Conservation (phyloP, 768 basidiomycete species). For the Arthromyces matolae region DNA sequence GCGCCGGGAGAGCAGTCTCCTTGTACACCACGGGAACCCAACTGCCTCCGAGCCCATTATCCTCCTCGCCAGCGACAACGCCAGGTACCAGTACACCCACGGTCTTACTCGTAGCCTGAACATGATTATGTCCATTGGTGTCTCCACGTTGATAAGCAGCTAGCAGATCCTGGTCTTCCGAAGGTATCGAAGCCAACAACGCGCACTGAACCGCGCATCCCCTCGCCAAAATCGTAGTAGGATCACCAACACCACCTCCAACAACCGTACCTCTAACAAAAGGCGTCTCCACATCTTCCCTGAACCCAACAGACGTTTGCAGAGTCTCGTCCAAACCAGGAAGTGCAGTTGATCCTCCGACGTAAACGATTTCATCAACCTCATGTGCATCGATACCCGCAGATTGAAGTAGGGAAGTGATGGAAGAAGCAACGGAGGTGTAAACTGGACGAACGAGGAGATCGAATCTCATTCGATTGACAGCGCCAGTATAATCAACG, state of each 20-base stretch:
- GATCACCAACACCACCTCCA: slow-evolving; percentile 73
- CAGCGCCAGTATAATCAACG: slow-evolving; percentile 68
- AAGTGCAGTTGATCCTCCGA: slow-evolving; percentile 70
- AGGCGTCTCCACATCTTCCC: slow-evolving; percentile 59
- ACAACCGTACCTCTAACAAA: slow-evolving; percentile 64
- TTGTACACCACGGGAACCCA: slow-evolving; percentile 66
- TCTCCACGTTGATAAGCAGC: slow-evolving; percentile 42
- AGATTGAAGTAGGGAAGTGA: slow-evolving; percentile 47
- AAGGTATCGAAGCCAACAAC: slow-evolving; percentile 47
- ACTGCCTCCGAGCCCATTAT: slow-evolving; percentile 51
- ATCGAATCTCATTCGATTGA: slow-evolving; percentile 59
- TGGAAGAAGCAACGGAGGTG: slow-evolving; percentile 46
- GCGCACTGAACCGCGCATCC: slow-evolving; percentile 78
- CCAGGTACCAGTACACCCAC: slow-evolving; percentile 67
- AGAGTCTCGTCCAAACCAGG: slow-evolving; percentile 70
- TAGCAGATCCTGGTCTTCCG: slow-evolving; percentile 45
- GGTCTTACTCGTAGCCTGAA: slow-evolving; percentile 57
- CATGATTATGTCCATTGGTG: no score
- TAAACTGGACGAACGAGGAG: slow-evolving; percentile 62
- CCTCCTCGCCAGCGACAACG: slow-evolving; percentile 50
- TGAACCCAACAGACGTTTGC: slow-evolving; percentile 45
- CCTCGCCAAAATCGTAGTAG: slow-evolving; percentile 70
- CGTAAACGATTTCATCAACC: slow-evolving; percentile 77
- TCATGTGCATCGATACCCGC: slow-evolving; percentile 59
- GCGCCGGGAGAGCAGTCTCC: slow-evolving; percentile 69